Conservation (phyloP, 306 rosid species). For the Canavalia ensiformis region DNA sequence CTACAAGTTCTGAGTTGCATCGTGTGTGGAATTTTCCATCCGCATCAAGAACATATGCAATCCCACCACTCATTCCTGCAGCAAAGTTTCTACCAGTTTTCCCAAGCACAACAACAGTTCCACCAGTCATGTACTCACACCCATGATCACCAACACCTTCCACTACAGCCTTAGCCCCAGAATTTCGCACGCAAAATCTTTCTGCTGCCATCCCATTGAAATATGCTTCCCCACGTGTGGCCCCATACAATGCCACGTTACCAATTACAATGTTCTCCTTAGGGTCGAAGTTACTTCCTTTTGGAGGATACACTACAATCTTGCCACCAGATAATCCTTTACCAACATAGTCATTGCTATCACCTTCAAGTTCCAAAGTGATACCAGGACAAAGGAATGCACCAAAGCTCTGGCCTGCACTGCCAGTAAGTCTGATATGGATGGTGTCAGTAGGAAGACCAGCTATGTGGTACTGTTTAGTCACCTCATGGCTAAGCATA, state of each 20-base stretch:
- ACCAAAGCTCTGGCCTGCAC: slow-evolving; percentile 99
- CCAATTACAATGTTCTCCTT: slow-evolving; percentile 94
- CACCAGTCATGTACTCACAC: slow-evolving; percentile 99
- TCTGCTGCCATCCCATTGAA: slow-evolving; percentile 99
- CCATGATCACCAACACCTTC: slow-evolving; percentile 99
- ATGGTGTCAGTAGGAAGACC: slow-evolving; percentile 96
- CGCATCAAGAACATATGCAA: slow-evolving; percentile 85
- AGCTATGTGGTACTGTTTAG: slow-evolving; percentile 77
- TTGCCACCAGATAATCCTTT: slow-evolving; percentile 98
- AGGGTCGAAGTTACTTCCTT: slow-evolving; percentile 84
- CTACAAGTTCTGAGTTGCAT: slow-evolving; percentile 93
- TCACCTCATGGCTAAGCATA: slow-evolving; percentile 99
- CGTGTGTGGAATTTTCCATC: slow-evolving; percentile 77
- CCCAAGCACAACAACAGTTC: slow-evolving; percentile 94
- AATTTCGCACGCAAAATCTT: slow-evolving; percentile 97
- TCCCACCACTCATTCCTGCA: slow-evolving; percentile 99
- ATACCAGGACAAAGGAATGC: slow-evolving; percentile 98
- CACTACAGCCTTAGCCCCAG: slow-evolving; percentile 96
- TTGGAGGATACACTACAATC: slow-evolving; percentile 92
- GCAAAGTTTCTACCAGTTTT: slow-evolving; percentile 97
- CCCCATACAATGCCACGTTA: slow-evolving; percentile 96
- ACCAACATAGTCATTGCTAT: slow-evolving; percentile 95
- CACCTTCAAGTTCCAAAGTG: slow-evolving; percentile 97
- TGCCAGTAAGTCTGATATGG: slow-evolving; percentile 85
- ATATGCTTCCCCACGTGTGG: slow-evolving; percentile 94